Conservation (phyloP, 2,329 filamentous ascomycete genomes). For the Sporothrix brasiliensis region DNA sequence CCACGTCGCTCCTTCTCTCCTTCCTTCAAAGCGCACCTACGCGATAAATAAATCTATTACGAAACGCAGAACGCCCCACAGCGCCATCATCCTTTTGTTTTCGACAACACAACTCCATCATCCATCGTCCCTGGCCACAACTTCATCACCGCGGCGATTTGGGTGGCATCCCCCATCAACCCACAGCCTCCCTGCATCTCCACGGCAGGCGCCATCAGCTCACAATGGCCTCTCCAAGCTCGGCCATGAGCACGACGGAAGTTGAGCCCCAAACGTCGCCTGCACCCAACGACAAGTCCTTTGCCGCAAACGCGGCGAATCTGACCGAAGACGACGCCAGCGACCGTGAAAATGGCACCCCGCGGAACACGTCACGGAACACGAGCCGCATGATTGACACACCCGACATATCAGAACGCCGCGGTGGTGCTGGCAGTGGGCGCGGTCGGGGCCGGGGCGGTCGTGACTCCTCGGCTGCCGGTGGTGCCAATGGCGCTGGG, state of each 20-base stretch:
- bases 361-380: constrained; percentile 46
- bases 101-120: constrained; percentile 2
- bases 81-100: background rate
- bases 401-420: constrained; percentile 44
- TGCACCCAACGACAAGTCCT: constrained; percentile 50
- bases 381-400: constrained; percentile 42
- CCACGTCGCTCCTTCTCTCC: constrained; percentile 21
- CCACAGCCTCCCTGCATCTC: constrained; percentile 5
- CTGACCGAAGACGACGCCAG: constrained; percentile 54
- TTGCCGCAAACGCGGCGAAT: constrained; percentile 51
- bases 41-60: background rate
- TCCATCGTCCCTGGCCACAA: constrained; percentile 9
- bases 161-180: background rate
- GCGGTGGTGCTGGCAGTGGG: background rate
- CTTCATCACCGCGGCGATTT: constrained; percentile 6
- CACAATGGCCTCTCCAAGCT: constrained; percentile 46
- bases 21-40: background rate
- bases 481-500: constrained; percentile 32
- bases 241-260: constrained; percentile 50
- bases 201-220: background rate
- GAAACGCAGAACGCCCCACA: background rate
- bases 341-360: constrained; percentile 39
- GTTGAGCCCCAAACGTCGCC: constrained; percentile 53
- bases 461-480: constrained; percentile 43
- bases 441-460: constrained; percentile 37